Conservation (phyloP, 305 asterid genomes). For the Ilex paraguariensis region DNA sequence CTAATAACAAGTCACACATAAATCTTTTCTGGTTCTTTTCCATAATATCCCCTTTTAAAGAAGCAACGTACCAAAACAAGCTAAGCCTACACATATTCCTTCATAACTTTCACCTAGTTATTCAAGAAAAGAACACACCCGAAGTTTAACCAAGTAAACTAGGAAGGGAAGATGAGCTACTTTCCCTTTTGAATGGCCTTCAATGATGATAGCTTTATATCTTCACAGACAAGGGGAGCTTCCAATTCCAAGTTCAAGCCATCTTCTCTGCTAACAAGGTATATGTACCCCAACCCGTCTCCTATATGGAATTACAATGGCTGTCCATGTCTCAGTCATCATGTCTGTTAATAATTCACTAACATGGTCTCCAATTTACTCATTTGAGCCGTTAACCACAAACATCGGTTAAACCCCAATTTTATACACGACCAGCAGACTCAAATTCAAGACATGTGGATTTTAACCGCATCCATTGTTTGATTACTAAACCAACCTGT, state of each 20-base stretch:
- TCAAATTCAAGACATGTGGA: too few species aligned
- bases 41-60: neutral
- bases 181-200: slow-evolving; percentile 9
- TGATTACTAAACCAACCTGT: too few species aligned
- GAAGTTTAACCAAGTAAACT: slow-evolving; percentile 11
- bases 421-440: too few species aligned
- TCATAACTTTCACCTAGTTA: slow-evolving; percentile 5
- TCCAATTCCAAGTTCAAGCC: slow-evolving; percentile 10
- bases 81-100: neutral
- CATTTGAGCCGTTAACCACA: too few species aligned
- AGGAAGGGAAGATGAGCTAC: slow-evolving; percentile 2
- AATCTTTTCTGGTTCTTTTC: too few species aligned
- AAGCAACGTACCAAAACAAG: slow-evolving; percentile 6
- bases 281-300: neutral
- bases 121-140: slow-evolving; percentile 36
- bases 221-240: too few species aligned
- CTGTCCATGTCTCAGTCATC: neutral
- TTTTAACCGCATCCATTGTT: too few species aligned
- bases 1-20: too few species aligned
- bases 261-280: slow-evolving; percentile 16
- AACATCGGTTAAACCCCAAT: too few species aligned
- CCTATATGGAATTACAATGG: neutral
- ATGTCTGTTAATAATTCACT: neutral
- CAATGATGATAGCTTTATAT: neutral
- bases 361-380: too few species aligned